These are phyloP conservation scores for Eimeria falciformis DNA, from an alignment of 169 alveolate genomes.

Conservation along the genomic window DNA sequence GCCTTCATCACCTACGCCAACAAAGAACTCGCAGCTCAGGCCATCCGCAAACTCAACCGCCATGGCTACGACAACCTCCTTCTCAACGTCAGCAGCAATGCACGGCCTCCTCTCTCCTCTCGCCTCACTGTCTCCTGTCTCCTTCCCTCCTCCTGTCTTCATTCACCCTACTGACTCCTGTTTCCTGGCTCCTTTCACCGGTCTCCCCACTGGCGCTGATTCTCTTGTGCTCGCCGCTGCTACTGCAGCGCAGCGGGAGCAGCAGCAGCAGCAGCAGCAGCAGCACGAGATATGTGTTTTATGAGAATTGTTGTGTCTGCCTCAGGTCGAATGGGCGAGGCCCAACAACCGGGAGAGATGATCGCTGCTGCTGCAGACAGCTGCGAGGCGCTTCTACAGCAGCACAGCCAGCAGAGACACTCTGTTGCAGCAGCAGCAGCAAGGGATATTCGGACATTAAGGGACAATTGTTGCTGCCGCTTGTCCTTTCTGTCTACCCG, in stretches of 20 bases:
- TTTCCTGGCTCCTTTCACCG: too few relatives aligned
- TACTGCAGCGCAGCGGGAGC: too few relatives aligned
- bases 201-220: too few relatives aligned
- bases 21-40: slow-evolving; percentile 91
- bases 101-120: not conserved
- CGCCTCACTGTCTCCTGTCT: not conserved
- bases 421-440: not conserved
- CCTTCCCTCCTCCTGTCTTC: not conserved
- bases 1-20: slow-evolving; percentile 92
- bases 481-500: too few relatives aligned
- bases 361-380: not conserved
- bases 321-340: slow-evolving; percentile 90
- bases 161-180: slow-evolving; percentile 11
- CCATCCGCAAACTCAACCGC: slow-evolving; percentile 90
- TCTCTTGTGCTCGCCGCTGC: too few relatives aligned
- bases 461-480: too few relatives aligned
- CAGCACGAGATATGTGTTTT: too few relatives aligned
- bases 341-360: slow-evolving; percentile 86
- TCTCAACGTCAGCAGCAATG: slow-evolving; percentile 85
- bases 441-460: too few relatives aligned
- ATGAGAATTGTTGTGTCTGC: too few relatives aligned
- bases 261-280: too few relatives aligned
- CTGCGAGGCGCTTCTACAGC: not conserved
- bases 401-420: not conserved
- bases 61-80: slow-evolving; percentile 92